A percentile compares a stretch with the other conserved stretches of the same genome.
These are phyloP conservation scores for Myriosclerotinia scirpicola DNA, from an alignment of 2,329 filamentous ascomycete genomes.

Conservation along the genomic window DNA sequence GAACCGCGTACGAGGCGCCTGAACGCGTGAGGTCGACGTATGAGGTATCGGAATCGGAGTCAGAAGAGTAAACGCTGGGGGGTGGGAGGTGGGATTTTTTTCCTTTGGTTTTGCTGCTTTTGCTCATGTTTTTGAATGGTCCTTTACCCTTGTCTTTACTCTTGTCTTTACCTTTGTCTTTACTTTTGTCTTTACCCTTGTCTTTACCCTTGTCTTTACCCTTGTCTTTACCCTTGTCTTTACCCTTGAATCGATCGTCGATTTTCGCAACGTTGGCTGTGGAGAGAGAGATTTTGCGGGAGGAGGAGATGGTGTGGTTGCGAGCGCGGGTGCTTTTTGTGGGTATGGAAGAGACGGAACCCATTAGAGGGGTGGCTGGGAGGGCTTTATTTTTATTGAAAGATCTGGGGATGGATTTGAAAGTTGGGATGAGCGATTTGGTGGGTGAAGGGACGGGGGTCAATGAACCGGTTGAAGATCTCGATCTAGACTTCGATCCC, in stretches of 20 bases:
- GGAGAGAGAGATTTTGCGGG: neutral
- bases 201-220: too few species aligned
- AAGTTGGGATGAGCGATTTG: neutral
- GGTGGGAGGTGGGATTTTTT: neutral
- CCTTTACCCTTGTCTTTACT: too few species aligned
- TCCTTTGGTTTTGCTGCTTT: neutral
- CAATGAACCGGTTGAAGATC: neutral
- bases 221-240: too few species aligned
- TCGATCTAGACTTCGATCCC: neutral
- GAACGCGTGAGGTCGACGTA: neutral
- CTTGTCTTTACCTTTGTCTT: too few species aligned
- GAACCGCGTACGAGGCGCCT: neutral
- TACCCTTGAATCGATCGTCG: neutral
- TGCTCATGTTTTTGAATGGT: neutral
- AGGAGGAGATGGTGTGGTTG: neutral
- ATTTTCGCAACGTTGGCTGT: neutral
- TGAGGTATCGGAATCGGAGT: conserved; percentile 8
- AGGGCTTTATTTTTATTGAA: neutral
- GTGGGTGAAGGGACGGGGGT: neutral
- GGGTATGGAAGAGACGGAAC: neutral
- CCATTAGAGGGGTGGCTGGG: neutral
- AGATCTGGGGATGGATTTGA: neutral
- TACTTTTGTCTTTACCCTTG: too few species aligned
- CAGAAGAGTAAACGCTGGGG: neutral
- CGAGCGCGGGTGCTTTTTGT: neutral